Evolutionary conservation across 1,139 yeast genomes (phyloP), one percentile per base, ranked within the genome.

Genomic region (Geotrichum citri-aurantii): DNA sequence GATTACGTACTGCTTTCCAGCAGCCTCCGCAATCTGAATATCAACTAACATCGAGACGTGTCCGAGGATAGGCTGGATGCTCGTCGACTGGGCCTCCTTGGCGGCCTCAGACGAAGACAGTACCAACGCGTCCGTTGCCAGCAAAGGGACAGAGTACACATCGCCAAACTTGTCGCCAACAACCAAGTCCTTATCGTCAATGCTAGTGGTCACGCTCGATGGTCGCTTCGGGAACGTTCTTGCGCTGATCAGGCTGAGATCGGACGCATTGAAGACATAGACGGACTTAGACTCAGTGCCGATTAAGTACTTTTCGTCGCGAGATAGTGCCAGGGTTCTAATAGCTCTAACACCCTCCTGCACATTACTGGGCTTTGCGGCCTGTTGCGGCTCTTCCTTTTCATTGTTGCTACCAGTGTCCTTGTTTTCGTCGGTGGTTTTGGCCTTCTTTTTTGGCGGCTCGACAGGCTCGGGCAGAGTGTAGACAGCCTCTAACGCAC

Each of bases 151-250:
- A 1, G 79, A 71, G 69, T 88, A 93, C 6, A 91, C 97, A 73
- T 95, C 99, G 53, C 99, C 99, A 70, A 92, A 93, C 75, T 95
- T 95, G 72, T 95, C 99, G n/a, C 96, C 97, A 23, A 91, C 81
- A 1, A 91, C 71, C 12, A 90, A 75, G 4, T 77, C 75, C 2
- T 61, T 53, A 59, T 79, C 82, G 62, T 81, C 82, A 23, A 74
- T 71, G 8, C 86, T 79, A 11, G 70, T 62, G n/a, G 89, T 79
- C 17, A 90, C 77, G 0, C 96, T 85, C 64, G 91, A 86, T 11
- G 98, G 97, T 71, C 98, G 83, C 73, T 93, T 93, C 27, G 97
- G 90, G 68, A 90, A 85, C 7, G 82, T 79, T 68, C 90, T 92
- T 69, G 95, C 83, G 67, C 88, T 86, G 52, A 81, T 67, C 40